A percentile compares a stretch with the other conserved stretches of the same genome.
These are phyloP conservation scores for Elongisporangium senticosum DNA, from an alignment of 352 stramenopile genomes.

Conservation along the genomic window DNA sequence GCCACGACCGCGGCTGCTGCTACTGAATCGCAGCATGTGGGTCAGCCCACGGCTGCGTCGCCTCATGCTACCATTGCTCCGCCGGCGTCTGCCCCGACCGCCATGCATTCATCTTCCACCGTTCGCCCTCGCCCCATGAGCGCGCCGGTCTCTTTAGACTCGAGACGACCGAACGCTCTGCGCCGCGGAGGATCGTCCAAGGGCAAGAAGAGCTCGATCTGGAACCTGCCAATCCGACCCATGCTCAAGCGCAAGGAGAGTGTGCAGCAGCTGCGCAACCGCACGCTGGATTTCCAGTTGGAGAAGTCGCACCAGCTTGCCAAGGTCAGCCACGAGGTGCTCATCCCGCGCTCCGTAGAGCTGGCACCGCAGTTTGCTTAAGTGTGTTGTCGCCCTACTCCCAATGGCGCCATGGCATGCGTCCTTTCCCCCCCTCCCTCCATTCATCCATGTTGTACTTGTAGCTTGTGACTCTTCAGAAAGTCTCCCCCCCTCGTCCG, in stretches of 20 bases:
- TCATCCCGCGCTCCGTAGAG: not conserved
- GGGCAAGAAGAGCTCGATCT: constrained; percentile 28
- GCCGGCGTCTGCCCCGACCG: not conserved
- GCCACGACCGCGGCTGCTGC: not conserved
- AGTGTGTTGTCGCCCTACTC: not conserved
- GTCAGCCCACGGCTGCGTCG: not conserved
- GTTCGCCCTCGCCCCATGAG: constrained; percentile 4
- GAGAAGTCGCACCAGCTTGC: constrained; percentile 29
- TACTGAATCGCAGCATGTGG: not conserved
- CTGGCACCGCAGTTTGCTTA: not conserved
- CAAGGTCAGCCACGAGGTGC: constrained; percentile 20
- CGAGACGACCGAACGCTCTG: constrained; percentile 7
- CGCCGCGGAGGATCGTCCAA: constrained; percentile 16
- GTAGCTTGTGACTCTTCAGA: not conserved
- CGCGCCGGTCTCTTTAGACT: constrained; percentile 5
- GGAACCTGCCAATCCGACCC: constrained; percentile 40
- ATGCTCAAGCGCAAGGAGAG: constrained; percentile 49
- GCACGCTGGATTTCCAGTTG: constrained; percentile 27
- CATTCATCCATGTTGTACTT: not conserved
- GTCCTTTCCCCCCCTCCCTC: not conserved
- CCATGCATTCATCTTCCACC: constrained; percentile 1
- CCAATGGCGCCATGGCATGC: not conserved
- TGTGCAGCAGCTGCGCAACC: constrained; percentile 40
- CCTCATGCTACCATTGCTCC: not conserved
- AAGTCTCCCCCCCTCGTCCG: not conserved